Evolutionary conservation across 257 asterid species (phyloP), one percentile per base, ranked within the genome.

Genomic region (Nicotiana noctiflora): DNA sequence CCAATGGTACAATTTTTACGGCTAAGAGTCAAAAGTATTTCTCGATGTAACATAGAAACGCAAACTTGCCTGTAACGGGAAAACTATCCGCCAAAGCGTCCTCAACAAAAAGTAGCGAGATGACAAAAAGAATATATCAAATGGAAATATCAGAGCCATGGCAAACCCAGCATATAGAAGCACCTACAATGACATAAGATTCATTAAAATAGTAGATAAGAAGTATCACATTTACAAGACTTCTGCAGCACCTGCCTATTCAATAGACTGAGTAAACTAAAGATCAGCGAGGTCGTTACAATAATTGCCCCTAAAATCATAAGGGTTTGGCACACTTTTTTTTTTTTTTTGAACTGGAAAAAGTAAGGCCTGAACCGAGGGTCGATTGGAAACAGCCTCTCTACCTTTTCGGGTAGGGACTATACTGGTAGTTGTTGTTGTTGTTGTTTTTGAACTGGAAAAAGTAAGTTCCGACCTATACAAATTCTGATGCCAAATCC

Each of bases 41-140:
- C 44, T 51, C 44, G 80, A 62, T 31, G 65, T 57, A 40, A 80
- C 68, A 46, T 66, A 59, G 13, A 84, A 84, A 53, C 51, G 63
- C 51, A 77, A 86, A 87, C 98, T 91, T 91, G 87, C 99, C 98
- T 96, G 98, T 79, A 96, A 81, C 3, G 99, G 99, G 78, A 94
- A 88, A 65, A 90, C 85, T 75, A 96, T 93, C 83, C 97, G 89
- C 98, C 98, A 96, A 70, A 90, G 79, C 81, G 98, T 92, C 91
- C 98, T 93, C 89, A 94, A 80, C 81, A 93, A 86, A 88, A 94
- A 94, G 90, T 83, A 96, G 84, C 99, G 99, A 72, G 98, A 89
- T 79, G 99, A 89, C 80, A 96, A 89, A 87, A 88, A 85, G 88
- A 96, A 96, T 79, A 96, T 90, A 88, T 94, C 98, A 81, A 96